These are phyloP conservation scores for Apiospora aurea DNA, from an alignment of 2,329 filamentous ascomycete genomes.

Conservation along the genomic window DNA sequence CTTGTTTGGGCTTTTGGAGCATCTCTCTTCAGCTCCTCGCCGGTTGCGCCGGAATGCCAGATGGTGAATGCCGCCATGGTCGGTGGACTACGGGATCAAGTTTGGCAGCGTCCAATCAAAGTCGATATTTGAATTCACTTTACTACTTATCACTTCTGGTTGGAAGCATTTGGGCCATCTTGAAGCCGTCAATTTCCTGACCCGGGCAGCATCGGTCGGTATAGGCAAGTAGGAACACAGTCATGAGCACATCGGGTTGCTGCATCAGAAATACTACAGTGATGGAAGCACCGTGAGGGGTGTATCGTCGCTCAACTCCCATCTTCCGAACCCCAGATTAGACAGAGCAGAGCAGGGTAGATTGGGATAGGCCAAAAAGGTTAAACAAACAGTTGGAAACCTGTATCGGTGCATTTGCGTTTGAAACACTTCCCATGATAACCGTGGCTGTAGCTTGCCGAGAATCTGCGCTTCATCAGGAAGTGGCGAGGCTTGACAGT, in stretches of 20 bases:
- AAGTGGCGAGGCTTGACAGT: too few species aligned
- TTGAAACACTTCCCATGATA: too few species aligned
- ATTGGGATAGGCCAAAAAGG: too few species aligned
- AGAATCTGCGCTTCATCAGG: too few species aligned
- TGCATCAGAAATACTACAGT: not conserved
- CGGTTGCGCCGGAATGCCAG: not conserved
- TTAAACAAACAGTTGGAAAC: too few species aligned
- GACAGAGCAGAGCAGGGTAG: not conserved
- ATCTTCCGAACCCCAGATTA: not conserved
- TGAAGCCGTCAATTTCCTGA: too few species aligned
- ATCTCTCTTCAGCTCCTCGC: not conserved
- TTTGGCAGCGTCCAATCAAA: not conserved
- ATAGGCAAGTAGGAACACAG: not conserved
- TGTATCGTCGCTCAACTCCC: not conserved
- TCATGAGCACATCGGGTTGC: not conserved
- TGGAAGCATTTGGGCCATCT: too few species aligned
- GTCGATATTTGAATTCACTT: not conserved
- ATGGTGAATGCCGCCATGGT: constrained; percentile 3
- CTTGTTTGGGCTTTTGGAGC: not conserved
- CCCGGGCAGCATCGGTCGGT: not conserved
- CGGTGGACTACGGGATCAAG: not conserved
- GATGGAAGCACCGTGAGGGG: not conserved
- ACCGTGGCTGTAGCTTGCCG: too few species aligned
- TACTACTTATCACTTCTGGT: not conserved
- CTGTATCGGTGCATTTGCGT: too few species aligned